Evolutionary conservation across 108 stramenopile genomes (phyloP), one percentile per base, ranked within the genome.

Genomic region (Cyclotella kingstonii): DNA sequence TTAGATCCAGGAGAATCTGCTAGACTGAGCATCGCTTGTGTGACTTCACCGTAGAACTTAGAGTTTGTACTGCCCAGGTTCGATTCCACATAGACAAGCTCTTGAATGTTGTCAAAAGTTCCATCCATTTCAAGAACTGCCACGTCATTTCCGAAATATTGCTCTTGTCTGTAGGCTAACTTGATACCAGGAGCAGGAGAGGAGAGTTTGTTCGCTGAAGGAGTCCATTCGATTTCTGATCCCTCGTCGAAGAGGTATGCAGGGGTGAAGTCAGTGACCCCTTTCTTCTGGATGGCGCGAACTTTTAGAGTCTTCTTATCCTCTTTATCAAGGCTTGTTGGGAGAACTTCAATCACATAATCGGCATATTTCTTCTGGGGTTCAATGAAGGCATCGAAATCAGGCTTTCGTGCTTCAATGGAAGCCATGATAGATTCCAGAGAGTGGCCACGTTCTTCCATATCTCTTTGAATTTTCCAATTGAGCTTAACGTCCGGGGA

Each of bases 391-490:
- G 93, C 92, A 61, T 95, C 95, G 76, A 97, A 97, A 65, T 97
- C 96, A 56, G 96, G 96, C 78, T 93, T 93, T 41, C 93, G 84
- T 54, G 90, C 89, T 81, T 97, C 95, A 76, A 97, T 97, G 77
- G 91, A 93, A 42, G 95, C 95, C 81, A 95, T 63, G 84, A 97
- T 95, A 63, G 92, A 94, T 60, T 97, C 96, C 17, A 95, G 80
- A 33, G 93, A 91, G 87, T 95, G 94, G 26, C 96, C 96, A 77
- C 96, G 92, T 75, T 97, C 96, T 63, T 90, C 93, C 94, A 95
- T 97, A 75, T 97, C 96, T 63, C 96, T 89, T 76, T 97, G 96
- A 68, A 97, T 95, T 86, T 97, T 97, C 96, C 96, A 97, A 79
- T 95, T 94, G 59, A 94, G 92, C 86, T 97, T 97, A 80, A 97